Evolutionary conservation across 1,284 basidiomycete species (phyloP), one percentile per base, ranked within the genome.

Genomic region (Neolentinus lepideus): DNA sequence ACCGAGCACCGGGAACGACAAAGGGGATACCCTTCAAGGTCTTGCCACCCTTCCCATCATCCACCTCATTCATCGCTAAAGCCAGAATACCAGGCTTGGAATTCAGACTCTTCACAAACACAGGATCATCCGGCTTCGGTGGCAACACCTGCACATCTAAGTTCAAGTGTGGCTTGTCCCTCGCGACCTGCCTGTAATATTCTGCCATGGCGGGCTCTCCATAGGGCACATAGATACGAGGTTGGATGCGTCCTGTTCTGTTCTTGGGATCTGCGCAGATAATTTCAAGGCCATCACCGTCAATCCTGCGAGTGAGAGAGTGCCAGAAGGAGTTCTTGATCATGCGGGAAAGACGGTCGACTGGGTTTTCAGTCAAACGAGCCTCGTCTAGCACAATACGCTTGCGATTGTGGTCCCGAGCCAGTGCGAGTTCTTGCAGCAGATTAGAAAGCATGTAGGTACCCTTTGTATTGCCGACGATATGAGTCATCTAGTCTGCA

Each of bases 291-390:
- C 96, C 97, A 60, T 98, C 94, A 0, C 92, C 94, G 67, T 99
- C 97, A 66, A 99, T 99, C 36, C 94, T 85, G 54, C 96, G 87
- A 1, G 97, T 99, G 52, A 99, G 79, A 9, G 94, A 92, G 69
- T 96, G 92, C 96, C 96, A 99, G 77, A 99, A 99, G 11, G 92
- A 95, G 72, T 95, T 87, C 68, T 89, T 91, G 75, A 99, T 99
- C 96, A 99, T 98, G 58, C 97, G 86, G 22, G 92, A 96, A 38
- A 99, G 81, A 46, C 96, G 89, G 68, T 97, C 94, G 46, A 99
- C 94, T 0, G 96, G 97, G 69, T 98, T 98, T 74, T 99, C 96
- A 0, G 92, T 93, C 54, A 99, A 78, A 58, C 95, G 89, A 19
- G 94, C 86, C 71, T 99, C 96, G 65, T 98, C 95, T n/a, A 99